Conservation (phyloP, 2,329 filamentous ascomycete genomes). For the Camillea tinctor region DNA sequence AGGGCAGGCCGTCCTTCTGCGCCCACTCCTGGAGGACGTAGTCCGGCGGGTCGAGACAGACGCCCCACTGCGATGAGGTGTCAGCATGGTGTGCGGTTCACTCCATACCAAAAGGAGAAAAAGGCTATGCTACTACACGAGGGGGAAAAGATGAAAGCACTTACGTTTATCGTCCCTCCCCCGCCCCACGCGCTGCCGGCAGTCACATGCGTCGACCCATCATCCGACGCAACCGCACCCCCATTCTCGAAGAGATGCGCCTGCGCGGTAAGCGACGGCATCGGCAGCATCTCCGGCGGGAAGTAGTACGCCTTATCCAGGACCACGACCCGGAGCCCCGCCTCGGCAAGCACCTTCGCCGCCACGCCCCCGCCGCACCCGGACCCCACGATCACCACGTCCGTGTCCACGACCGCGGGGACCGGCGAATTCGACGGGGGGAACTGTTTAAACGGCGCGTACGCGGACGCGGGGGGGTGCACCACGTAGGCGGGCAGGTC, state of each 20-base stretch:
- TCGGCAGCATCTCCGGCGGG: conserved; percentile 62
- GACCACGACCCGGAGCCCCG: conserved; percentile 55
- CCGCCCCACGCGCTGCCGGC: conserved; percentile 69
- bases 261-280: conserved; percentile 52
- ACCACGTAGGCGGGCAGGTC: conserved; percentile 49
- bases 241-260: conserved; percentile 60
- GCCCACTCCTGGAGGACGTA: conserved; percentile 70
- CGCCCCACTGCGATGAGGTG: not conserved
- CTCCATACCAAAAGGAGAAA: not conserved
- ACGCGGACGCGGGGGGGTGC: conserved; percentile 54
- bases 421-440: conserved; percentile 31
- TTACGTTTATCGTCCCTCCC: conserved; percentile 73
- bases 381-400: conserved; percentile 71
- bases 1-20: conserved; percentile 49
- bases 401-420: conserved; percentile 66
- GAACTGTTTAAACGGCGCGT: conserved; percentile 63
- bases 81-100: not conserved
- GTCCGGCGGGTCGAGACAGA: conserved; percentile 47
- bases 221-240: conserved; percentile 46
- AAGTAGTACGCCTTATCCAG: conserved; percentile 70
- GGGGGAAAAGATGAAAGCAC: conserved; percentile 25
- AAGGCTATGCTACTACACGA: not conserved
- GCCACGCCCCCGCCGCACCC: conserved; percentile 68
- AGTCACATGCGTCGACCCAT: conserved; percentile 51
- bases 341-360: conserved; percentile 64